These are phyloP conservation scores for Alternaria rosae DNA, from an alignment of 2,329 filamentous ascomycete species.

Conservation along the genomic window DNA sequence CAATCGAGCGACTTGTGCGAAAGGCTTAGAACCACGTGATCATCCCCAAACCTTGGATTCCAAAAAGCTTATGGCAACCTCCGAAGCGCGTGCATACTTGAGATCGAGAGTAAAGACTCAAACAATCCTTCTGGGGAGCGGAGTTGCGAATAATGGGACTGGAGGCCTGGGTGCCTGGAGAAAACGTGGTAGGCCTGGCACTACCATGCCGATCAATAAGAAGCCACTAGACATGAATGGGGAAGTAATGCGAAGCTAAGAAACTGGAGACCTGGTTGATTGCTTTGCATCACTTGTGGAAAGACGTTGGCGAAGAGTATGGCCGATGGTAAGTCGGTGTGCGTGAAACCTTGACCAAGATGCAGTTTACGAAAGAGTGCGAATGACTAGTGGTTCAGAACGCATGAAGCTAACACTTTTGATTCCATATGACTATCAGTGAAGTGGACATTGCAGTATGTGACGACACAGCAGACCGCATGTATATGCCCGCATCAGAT, in stretches of 20 bases:
- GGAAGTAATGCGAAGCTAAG: neutral
- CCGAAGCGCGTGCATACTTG: too few species aligned
- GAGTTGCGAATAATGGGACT: neutral
- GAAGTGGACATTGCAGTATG: rapidly evolving
- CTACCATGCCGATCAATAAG: neutral
- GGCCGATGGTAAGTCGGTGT: neutral
- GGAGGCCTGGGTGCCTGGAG: neutral
- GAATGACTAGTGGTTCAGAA: too few species aligned
- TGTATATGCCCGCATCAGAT: too few species aligned
- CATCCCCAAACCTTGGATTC: too few species aligned
- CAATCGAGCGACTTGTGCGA: too few species aligned
- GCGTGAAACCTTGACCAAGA: too few species aligned
- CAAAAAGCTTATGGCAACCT: too few species aligned
- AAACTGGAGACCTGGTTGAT: neutral
- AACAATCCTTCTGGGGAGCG: neutral
- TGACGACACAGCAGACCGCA: neutral
- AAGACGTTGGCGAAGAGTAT: neutral
- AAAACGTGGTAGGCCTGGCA: neutral
- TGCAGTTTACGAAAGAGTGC: too few species aligned
- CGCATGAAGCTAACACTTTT: neutral
- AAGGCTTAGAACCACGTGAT: too few species aligned
- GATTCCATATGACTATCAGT: neutral
- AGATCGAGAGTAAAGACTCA: too few species aligned
- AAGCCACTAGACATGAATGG: neutral
- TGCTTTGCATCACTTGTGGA: neutral